Conservation (phyloP, 2,329 filamentous ascomycete species). For the Venturia pyrina region DNA sequence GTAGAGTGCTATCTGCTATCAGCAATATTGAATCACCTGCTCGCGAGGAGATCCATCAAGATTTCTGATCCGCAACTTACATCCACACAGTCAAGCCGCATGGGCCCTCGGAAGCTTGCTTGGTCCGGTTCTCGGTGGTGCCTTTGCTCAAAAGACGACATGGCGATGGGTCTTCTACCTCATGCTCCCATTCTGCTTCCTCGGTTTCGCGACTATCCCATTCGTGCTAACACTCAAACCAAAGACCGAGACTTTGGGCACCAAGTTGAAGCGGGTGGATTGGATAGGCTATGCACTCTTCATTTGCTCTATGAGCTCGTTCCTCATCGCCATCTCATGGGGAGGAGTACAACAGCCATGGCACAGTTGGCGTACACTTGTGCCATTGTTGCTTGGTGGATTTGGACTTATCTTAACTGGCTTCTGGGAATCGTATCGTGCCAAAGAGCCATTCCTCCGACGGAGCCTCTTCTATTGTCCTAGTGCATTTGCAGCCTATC, state of each 20-base stretch:
- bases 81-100: slow-evolving; percentile 5
- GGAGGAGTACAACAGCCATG: slow-evolving; percentile 27
- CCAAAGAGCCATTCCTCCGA: slow-evolving; percentile 27
- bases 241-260: neutral
- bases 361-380: slow-evolving; percentile 28
- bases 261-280: slow-evolving; percentile 25
- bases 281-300: slow-evolving; percentile 33
- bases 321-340: slow-evolving; percentile 35
- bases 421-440: slow-evolving; percentile 23
- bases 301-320: slow-evolving; percentile 25
- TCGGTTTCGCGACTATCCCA: slow-evolving; percentile 17
- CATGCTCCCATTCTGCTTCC: slow-evolving; percentile 26
- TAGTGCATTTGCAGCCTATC: slow-evolving; percentile 29
- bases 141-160: slow-evolving; percentile 17
- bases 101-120: slow-evolving; percentile 26
- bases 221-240: slow-evolving; percentile 5
- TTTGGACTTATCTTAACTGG: slow-evolving; percentile 23
- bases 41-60: too few relatives aligned
- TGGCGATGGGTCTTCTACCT: slow-evolving; percentile 31
- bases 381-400: slow-evolving; percentile 28
- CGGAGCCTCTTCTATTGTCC: slow-evolving; percentile 27
- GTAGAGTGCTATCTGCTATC: neutral
- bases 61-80: neutral
- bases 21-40: too few relatives aligned
- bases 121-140: slow-evolving; percentile 26